phyloP scores from a whole-genome alignment of 306 rosid species.

The Quercus parvula region DNA sequence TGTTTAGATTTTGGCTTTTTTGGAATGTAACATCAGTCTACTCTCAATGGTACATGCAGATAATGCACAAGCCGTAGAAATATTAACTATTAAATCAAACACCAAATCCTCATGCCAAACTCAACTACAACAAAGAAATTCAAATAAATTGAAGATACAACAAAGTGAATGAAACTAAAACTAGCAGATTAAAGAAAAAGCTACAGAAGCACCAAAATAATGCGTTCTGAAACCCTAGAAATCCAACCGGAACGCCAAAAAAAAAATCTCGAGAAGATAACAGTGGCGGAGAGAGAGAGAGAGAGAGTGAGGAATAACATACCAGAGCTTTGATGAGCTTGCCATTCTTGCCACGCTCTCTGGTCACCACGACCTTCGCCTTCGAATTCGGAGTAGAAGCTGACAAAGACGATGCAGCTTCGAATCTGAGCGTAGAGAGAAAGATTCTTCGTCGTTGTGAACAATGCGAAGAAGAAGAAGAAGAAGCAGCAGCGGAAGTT shows the following conservation, averaged over 20 bases:
- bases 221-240: background rate
- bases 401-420: constrained; percentile 30
- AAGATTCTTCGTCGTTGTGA: constrained; percentile 46
- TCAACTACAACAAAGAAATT: background rate
- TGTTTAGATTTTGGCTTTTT: background rate
- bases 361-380: constrained; percentile 81
- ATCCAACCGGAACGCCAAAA: background rate
- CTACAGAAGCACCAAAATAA: background rate
- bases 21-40: background rate
- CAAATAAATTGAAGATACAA: constrained; percentile 1
- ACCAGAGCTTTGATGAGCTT: constrained; percentile 90
- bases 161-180: background rate
- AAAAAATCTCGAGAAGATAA: background rate
- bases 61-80: background rate
- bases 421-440: constrained; percentile 22
- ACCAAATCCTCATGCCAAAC: background rate
- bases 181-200: background rate
- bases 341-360: constrained; percentile 96
- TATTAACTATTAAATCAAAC: constrained; percentile 31
- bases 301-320: background rate
- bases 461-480: constrained; percentile 15
- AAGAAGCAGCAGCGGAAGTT: background rate
- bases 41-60: background rate
- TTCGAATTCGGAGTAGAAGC: constrained; percentile 21
- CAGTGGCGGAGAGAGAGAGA: background rate